Conservation (phyloP, 108 stramenopile genomes). For the Thalassiosira profunda region DNA sequence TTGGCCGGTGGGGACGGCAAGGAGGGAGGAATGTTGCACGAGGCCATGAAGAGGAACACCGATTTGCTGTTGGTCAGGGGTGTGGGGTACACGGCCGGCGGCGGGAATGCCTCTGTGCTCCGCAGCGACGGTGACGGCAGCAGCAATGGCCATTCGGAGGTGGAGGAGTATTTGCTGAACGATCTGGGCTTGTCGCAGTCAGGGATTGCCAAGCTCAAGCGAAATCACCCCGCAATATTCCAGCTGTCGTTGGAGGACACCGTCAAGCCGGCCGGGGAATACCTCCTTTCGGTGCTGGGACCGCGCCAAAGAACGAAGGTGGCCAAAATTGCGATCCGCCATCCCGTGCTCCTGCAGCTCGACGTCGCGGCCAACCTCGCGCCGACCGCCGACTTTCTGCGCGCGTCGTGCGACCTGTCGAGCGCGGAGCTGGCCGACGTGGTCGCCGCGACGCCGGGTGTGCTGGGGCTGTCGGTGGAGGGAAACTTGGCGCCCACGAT, state of each 20-base stretch:
- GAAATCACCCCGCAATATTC: slow-evolving; percentile 62
- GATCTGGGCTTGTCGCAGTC: slow-evolving; percentile 41
- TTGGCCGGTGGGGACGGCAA: slow-evolving; percentile 24
- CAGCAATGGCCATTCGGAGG: neutral
- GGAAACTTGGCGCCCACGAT: slow-evolving; percentile 61
- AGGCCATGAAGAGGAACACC: slow-evolving; percentile 77
- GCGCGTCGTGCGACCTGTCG: slow-evolving; percentile 28
- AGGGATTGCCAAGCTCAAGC: slow-evolving; percentile 52
- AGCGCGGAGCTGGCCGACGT: slow-evolving; percentile 38
- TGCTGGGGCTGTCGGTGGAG: slow-evolving; percentile 56
- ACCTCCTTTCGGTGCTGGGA: slow-evolving; percentile 30
- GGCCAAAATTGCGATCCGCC: slow-evolving; percentile 42
- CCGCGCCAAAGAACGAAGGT: slow-evolving; percentile 32
- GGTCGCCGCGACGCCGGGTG: slow-evolving; percentile 36
- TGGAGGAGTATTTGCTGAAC: slow-evolving; percentile 50
- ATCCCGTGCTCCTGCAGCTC: slow-evolving; percentile 66
- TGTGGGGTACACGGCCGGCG: slow-evolving; percentile 56
- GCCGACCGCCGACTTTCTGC: slow-evolving; percentile 60
- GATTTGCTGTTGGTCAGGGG: slow-evolving; percentile 68
- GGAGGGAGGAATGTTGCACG: slow-evolving; percentile 51
- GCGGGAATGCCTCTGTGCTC: slow-evolving; percentile 12
- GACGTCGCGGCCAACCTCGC: slow-evolving; percentile 65
- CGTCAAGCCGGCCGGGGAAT: slow-evolving; percentile 49
- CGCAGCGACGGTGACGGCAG: neutral
- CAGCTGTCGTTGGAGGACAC: slow-evolving; percentile 48